Percentiles rank a stretch among this genome's conserved stretches.
phyloP scores from a whole-genome alignment of 345 rosid genomes.

The Citrus unshiu region DNA sequence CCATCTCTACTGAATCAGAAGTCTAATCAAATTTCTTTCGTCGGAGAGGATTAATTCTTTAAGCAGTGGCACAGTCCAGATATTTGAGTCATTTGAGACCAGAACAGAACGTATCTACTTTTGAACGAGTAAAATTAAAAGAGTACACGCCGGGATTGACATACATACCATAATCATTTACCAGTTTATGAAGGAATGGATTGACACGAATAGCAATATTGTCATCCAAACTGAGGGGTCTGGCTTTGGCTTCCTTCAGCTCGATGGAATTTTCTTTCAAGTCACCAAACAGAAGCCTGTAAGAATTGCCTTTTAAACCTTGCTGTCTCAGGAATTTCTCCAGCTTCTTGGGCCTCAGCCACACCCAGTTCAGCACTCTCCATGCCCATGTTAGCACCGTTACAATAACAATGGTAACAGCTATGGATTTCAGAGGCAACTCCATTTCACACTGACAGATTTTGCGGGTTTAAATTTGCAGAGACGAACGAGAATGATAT shows the following conservation, averaged over 20 bases:
- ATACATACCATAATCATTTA: slow-evolving; percentile 13
- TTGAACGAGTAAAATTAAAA: not conserved
- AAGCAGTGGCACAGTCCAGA: no score
- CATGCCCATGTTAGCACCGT: not conserved
- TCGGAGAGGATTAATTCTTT: no score
- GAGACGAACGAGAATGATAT: no score
- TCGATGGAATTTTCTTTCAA: slow-evolving; percentile 20
- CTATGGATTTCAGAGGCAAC: not conserved
- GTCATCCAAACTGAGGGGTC: slow-evolving; percentile 27
- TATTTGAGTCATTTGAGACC: no score
- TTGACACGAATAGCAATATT: slow-evolving; percentile 31
- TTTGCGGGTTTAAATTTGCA: no score
- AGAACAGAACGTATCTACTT: no score
- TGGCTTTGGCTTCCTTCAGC: slow-evolving; percentile 30
- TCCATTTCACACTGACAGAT: not conserved
- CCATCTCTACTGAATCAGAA: no score
- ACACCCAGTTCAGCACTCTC: slow-evolving; percentile 39
- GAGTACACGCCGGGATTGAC: no score
- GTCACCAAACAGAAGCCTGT: slow-evolving; percentile 41
- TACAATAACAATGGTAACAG: not conserved
- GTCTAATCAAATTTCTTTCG: no score
- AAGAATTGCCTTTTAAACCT: slow-evolving; percentile 44
- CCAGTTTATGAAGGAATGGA: slow-evolving; percentile 31
- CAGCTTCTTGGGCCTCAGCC: slow-evolving; percentile 47
- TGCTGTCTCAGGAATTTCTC: slow-evolving; percentile 41